phyloP scores from a whole-genome alignment of 2,329 filamentous ascomycete genomes.

The Magnaporthiopsis incrustans region DNA sequence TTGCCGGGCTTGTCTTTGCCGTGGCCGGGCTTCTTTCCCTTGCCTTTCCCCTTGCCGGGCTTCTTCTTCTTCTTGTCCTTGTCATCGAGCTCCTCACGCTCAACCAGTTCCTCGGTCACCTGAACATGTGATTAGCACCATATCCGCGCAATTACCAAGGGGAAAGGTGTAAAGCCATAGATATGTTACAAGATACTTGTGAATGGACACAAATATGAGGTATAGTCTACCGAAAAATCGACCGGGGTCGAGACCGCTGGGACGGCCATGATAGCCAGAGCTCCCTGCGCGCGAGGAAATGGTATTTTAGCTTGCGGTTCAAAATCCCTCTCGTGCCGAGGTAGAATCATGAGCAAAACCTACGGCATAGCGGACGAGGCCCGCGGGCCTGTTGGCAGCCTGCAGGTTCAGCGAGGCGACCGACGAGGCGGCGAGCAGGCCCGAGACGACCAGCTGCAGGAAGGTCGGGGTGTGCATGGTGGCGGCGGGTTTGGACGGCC shows the following conservation, averaged over 20 bases:
- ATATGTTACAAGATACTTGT: not conserved
- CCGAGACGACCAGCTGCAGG: conserved; percentile 3
- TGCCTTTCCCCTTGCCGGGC: not conserved
- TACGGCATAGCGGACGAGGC: conserved; percentile 5
- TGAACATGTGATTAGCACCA: not conserved
- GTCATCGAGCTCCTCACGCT: not conserved
- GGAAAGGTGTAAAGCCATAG: too few relatives aligned
- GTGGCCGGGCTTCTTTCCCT: not conserved
- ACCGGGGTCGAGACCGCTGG: conserved; percentile 1
- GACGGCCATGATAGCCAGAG: conserved; percentile 5
- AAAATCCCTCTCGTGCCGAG: not conserved
- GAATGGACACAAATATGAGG: not conserved
- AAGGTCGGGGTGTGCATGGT: conserved; percentile 6
- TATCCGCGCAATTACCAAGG: not conserved
- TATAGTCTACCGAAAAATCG: not conserved
- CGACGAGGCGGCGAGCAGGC: conserved; percentile 47
- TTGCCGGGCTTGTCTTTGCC: not conserved
- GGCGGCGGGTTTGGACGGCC: not conserved
- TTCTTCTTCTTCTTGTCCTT: conserved; percentile 3
- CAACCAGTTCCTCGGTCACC: not conserved
- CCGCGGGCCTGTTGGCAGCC: conserved; percentile 29
- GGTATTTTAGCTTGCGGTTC: not conserved
- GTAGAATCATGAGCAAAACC: too few relatives aligned
- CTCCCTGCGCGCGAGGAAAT: not conserved
- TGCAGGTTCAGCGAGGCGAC: conserved; percentile 57